A percentile compares a stretch with the other conserved stretches of the same genome.
phyloP scores from a whole-genome alignment of 352 stramenopile species.

The Pythium aristosporum region DNA sequence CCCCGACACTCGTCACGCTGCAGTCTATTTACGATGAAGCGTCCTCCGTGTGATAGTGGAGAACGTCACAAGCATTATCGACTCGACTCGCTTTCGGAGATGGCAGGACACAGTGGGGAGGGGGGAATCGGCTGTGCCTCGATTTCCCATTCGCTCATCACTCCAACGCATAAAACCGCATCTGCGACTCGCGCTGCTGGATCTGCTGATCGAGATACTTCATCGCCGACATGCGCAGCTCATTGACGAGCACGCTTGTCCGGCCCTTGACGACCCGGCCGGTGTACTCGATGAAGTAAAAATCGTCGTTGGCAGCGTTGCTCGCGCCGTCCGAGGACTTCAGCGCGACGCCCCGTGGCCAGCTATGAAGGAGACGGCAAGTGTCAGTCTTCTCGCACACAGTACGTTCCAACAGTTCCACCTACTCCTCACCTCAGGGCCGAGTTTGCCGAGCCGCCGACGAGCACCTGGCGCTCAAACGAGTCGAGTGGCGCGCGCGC shows the following conservation, averaged over 20 bases:
- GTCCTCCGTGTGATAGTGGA: background rate
- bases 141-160: constrained; percentile 10
- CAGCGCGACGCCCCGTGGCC: constrained; percentile 56
- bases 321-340: constrained; percentile 30
- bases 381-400: background rate
- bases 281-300: constrained; percentile 67
- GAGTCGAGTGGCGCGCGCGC: constrained; percentile 41
- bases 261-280: constrained; percentile 48
- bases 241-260: constrained; percentile 39
- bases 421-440: constrained; percentile 40
- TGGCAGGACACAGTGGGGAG: no score
- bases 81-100: background rate
- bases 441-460: constrained; percentile 52
- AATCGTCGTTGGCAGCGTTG: constrained; percentile 36
- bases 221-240: constrained; percentile 50
- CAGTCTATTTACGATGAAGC: constrained; percentile 47
- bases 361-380: constrained; percentile 29
- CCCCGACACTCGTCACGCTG: constrained; percentile 51
- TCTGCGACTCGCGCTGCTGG: constrained; percentile 25
- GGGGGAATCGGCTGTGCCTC: background rate
- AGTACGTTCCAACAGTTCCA: background rate
- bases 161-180: constrained; percentile 46
- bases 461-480: constrained; percentile 49
- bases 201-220: constrained; percentile 59
- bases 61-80: background rate